Evolutionary conservation across 208 protist genomes (phyloP).

Genomic region (Giardia duodenalis): DNA sequence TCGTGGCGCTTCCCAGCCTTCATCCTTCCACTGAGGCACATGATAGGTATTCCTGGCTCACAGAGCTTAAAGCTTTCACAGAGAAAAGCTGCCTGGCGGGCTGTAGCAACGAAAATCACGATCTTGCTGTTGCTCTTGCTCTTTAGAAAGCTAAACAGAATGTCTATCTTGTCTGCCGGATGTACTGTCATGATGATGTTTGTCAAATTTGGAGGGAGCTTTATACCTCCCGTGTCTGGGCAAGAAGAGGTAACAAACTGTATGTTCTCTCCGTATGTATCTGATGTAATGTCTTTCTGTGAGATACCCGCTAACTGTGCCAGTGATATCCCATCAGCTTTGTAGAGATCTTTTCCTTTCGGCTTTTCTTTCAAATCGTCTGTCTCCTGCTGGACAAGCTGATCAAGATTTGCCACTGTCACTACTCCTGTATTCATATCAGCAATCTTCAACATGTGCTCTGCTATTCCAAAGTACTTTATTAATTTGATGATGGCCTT

Average conservation of each 20-base stretch:
- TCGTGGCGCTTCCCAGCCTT: constrained; percentile 37
- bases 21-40: constrained; percentile 58
- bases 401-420: neutral
- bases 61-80: neutral
- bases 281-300: no score
- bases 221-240: no score
- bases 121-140: neutral
- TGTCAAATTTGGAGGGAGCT: neutral
- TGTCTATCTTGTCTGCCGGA: constrained; percentile 1
- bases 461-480: neutral
- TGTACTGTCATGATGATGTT: constrained; percentile 4
- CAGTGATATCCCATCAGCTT: no score
- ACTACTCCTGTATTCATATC: no score
- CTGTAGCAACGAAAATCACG: neutral
- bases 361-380: neutral
- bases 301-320: no score
- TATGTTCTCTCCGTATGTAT: no score
- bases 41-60: constrained; percentile 25
- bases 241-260: no score
- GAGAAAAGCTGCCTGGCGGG: neutral
- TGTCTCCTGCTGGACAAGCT: neutral
- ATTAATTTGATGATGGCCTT: neutral
- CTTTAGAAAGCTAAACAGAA: neutral
- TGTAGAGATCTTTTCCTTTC: no score
- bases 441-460: neutral